A percentile compares a stretch with the other conserved stretches of the same genome.
These are phyloP conservation scores for Cucurbita maxima DNA, from an alignment of 306 rosid species.

Conservation along the genomic window DNA sequence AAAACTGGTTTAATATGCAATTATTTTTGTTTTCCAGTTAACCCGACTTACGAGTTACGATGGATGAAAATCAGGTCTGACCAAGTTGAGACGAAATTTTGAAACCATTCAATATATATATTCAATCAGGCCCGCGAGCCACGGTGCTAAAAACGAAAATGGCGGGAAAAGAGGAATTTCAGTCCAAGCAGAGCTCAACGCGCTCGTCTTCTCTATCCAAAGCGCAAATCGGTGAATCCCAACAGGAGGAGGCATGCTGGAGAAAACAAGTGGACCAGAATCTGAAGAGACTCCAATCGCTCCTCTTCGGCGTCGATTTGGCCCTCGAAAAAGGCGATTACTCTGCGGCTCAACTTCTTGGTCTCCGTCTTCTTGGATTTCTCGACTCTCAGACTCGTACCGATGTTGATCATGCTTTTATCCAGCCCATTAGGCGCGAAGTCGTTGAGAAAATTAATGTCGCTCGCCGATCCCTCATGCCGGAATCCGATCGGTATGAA, in stretches of 20 bases:
- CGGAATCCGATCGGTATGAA: slow-evolving; percentile 50
- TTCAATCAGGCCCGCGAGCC: background rate
- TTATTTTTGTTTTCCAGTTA: too few species aligned
- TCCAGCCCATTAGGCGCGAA: slow-evolving; percentile 51
- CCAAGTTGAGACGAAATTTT: too few species aligned
- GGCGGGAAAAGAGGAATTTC: slow-evolving; percentile 43
- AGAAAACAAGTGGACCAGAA: slow-evolving; percentile 42
- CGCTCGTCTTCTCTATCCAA: background rate
- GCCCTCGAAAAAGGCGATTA: slow-evolving; percentile 43
- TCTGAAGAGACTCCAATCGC: slow-evolving; percentile 64
- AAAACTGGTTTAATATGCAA: too few species aligned
- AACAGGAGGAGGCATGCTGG: slow-evolving; percentile 34
- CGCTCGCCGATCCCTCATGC: slow-evolving; percentile 42
- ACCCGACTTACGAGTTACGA: too few species aligned
- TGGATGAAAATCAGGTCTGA: too few species aligned
- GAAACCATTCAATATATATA: too few species aligned
- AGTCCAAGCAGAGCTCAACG: slow-evolving; percentile 4
- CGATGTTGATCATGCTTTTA: slow-evolving; percentile 40
- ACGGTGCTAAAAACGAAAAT: slow-evolving; percentile 13
- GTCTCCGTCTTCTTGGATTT: slow-evolving; percentile 77
- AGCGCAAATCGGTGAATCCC: slow-evolving; percentile 12
- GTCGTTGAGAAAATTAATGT: slow-evolving; percentile 27
- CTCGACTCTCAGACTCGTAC: slow-evolving; percentile 45
- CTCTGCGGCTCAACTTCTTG: slow-evolving; percentile 43
- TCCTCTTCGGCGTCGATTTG: slow-evolving; percentile 51